Base-by-base conservation (phyloP, 1,139 yeast genomes). In the Yamadazyma oceani region DNA sequence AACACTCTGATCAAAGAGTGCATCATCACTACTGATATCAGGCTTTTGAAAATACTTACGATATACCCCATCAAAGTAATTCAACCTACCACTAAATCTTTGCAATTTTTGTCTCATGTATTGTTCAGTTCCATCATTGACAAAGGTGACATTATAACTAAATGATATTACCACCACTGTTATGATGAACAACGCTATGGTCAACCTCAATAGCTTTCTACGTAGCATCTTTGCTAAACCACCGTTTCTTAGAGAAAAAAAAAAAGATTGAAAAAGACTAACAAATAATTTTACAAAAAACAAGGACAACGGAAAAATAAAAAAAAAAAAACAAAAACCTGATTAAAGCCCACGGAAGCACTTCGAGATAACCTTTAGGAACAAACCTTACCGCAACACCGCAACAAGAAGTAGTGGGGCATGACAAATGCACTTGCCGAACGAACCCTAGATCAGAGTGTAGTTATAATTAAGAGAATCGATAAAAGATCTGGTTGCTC, bases 1-100 rank as follows among this genome's bases (percentile, higher is more conserved):
- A 7, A 63, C 56, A 19, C 51, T 44, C 25, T 40, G 34, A 42
- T 60, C 54, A 34, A 63, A 60, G 14, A 36, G 30, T 5, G 53
- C 45, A 32, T 55, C 59, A 14, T 49, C 46, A 40, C 52, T 53
- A 15, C 41, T 37, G 13, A 38, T 35, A 17, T 39, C 31, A 16
- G 38, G 32, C 3, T 43, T 40, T 22, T 41, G 41, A 15, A 43
- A 41, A 32, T 45, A 27, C 32, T 38, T 43, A 17, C 38, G 35
- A 32, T 50, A 41, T 5, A 51, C 31, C 22, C 41, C 35, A 30
- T 58, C 62, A 31, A 58, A 53, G 37, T 46, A 48, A 40, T 57
- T 58, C 31, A 42, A 32, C 13, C 13, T 17, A 5, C 24, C 23
- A 17, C 32, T 17, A 14, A 19, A 29, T 9, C 26, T 15, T 2